Conservation (phyloP, 1,284 basidiomycete genomes). For the Anthracocystis walkeri region DNA sequence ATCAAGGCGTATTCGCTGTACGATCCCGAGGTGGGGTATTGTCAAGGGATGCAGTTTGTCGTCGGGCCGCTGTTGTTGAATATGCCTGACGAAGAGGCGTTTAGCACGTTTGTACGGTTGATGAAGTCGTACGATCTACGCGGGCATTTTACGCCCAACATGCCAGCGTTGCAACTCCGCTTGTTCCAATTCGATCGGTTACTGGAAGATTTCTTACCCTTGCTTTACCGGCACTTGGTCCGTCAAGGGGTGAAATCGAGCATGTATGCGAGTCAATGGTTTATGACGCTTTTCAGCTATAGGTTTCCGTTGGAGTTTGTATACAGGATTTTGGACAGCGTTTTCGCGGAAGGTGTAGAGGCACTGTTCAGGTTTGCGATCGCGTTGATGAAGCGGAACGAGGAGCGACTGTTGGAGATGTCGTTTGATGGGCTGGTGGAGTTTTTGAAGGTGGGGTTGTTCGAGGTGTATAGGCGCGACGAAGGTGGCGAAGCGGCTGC, state of each 20-base stretch:
- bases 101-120: constrained; percentile 92
- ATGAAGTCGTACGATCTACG: constrained; percentile 97
- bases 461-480: constrained; percentile 53
- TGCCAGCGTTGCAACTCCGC: constrained; percentile 94
- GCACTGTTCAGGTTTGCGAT: constrained; percentile 95
- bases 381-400: constrained; percentile 86
- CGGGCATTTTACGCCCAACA: constrained; percentile 95
- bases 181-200: constrained; percentile 91
- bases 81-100: constrained; percentile 78
- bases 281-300: constrained; percentile 77
- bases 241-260: constrained; percentile 88
- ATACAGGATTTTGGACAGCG: constrained; percentile 92
- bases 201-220: constrained; percentile 89
- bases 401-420: constrained; percentile 73
- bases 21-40: constrained; percentile 95
- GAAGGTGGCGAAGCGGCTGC: background rate
- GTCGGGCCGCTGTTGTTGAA: constrained; percentile 92
- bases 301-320: constrained; percentile 96
- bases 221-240: constrained; percentile 89
- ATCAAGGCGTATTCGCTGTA: constrained; percentile 97
- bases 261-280: constrained; percentile 97
- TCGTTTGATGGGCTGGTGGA: constrained; percentile 60
- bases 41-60: constrained; percentile 88
- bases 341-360: constrained; percentile 95
- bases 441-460: constrained; percentile 61